Percentiles rank a stretch among this genome's conserved stretches.
These are phyloP conservation scores for Dactylonectria macrodidyma DNA, from an alignment of 2,329 filamentous ascomycete species.

Conservation along the genomic window DNA sequence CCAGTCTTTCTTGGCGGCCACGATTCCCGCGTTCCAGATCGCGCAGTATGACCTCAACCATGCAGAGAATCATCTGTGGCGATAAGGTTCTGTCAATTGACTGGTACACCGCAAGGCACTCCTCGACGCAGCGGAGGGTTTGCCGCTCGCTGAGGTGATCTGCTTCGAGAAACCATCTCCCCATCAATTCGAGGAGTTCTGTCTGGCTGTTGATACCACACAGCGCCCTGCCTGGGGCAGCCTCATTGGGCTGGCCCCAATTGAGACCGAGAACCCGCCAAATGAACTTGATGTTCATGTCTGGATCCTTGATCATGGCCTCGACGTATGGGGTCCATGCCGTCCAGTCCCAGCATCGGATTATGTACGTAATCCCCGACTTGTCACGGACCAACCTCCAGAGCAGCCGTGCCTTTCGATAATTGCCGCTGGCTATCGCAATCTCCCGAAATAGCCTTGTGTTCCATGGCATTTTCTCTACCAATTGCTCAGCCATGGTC, in stretches of 20 bases:
- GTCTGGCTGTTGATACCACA: constrained; percentile 30
- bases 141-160: constrained; percentile 49
- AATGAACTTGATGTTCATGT: constrained; percentile 40
- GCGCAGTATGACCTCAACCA: constrained; percentile 48
- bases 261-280: constrained; percentile 49
- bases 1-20: constrained; percentile 44
- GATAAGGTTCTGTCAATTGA: constrained; percentile 43
- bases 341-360: constrained; percentile 50
- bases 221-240: neutral
- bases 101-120: constrained; percentile 46
- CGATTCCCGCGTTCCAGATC: constrained; percentile 53
- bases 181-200: constrained; percentile 51
- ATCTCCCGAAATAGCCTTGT: constrained; percentile 19
- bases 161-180: constrained; percentile 48
- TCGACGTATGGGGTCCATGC: constrained; percentile 52
- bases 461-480: constrained; percentile 2
- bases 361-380: neutral
- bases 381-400: constrained; percentile 27
- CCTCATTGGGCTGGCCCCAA: constrained; percentile 3
- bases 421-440: constrained; percentile 36
- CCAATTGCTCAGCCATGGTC: constrained; percentile 13
- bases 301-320: constrained; percentile 51
- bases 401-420: constrained; percentile 46
- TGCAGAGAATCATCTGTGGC: constrained; percentile 43
- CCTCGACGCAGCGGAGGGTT: constrained; percentile 49